Evolutionary conservation across 2,329 filamentous ascomycete species (phyloP).

Genomic region (Colletotrichum orchidophilum): DNA sequence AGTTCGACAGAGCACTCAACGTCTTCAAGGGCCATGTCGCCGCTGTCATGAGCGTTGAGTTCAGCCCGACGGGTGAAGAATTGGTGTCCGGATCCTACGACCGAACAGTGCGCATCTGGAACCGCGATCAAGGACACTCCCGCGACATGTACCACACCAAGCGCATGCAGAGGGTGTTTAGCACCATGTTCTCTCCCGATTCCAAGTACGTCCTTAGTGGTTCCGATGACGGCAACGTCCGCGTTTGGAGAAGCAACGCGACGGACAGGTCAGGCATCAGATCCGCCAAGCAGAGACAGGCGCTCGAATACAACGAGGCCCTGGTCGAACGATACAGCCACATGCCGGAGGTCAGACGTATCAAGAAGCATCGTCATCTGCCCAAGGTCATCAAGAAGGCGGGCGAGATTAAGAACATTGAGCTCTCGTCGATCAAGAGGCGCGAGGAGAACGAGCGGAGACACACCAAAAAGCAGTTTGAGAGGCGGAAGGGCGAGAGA

Average conservation of each 20-base stretch:
- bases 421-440: conserved; percentile 86
- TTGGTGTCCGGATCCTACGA: conserved; percentile 88
- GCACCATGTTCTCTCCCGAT: conserved; percentile 86
- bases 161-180: conserved; percentile 92
- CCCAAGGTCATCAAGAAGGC: conserved; percentile 97
- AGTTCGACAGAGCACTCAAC: conserved; percentile 87
- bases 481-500: conserved; percentile 79
- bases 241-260: conserved; percentile 90
- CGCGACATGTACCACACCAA: conserved; percentile 97
- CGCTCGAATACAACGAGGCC: conserved; percentile 90
- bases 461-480: conserved; percentile 85
- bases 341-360: conserved; percentile 95
- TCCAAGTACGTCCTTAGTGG: conserved; percentile 89
- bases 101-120: conserved; percentile 88
- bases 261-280: conserved; percentile 87
- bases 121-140: conserved; percentile 81
- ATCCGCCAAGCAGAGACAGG: conserved; percentile 83
- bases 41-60: conserved; percentile 97
- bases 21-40: conserved; percentile 88
- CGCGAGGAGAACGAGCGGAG: conserved; percentile 94
- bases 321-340: conserved; percentile 86
- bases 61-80: conserved; percentile 92
- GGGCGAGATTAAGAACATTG: conserved; percentile 90
- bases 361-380: conserved; percentile 89
- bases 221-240: conserved; percentile 88